These are phyloP conservation scores for Orbilia javanica DNA, from an alignment of 2,329 filamentous ascomycete genomes.

Conservation along the genomic window DNA sequence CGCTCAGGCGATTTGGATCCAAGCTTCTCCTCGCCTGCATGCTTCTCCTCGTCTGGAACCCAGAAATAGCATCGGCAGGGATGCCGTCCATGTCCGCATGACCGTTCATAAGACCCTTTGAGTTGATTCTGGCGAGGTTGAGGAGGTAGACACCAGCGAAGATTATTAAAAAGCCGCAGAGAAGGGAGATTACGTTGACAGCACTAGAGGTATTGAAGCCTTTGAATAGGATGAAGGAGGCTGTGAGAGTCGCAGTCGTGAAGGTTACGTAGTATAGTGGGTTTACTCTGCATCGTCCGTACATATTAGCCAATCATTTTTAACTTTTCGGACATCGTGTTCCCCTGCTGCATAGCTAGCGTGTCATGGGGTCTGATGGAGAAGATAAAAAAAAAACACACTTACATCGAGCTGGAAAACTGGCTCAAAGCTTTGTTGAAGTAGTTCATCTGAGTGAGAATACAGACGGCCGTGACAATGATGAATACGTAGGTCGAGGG, in stretches of 20 bases:
- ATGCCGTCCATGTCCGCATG: constrained; percentile 77
- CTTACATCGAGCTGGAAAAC: constrained; percentile 96
- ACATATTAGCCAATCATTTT: constrained; percentile 42
- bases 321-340: neutral
- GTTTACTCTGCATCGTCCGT: constrained; percentile 76
- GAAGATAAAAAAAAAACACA: too few species aligned
- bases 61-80: constrained; percentile 90
- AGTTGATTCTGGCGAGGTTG: constrained; percentile 89
- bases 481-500: constrained; percentile 98
- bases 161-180: constrained; percentile 78
- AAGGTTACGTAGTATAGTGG: constrained; percentile 84
- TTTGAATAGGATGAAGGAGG: constrained; percentile 78
- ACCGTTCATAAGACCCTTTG: constrained; percentile 74
- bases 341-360: constrained; percentile 18
- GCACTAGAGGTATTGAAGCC: constrained; percentile 78
- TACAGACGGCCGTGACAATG: constrained; percentile 92
- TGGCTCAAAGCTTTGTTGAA: constrained; percentile 98
- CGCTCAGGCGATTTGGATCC: constrained; percentile 72
- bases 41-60: constrained; percentile 87
- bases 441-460: constrained; percentile 99
- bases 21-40: constrained; percentile 89
- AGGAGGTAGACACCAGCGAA: constrained; percentile 79
- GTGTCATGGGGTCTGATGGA: neutral
- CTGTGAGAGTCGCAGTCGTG: constrained; percentile 76
- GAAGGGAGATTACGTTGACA: constrained; percentile 80